phyloP scores from a whole-genome alignment of 306 rosid species.

The Cicer arietinum region DNA sequence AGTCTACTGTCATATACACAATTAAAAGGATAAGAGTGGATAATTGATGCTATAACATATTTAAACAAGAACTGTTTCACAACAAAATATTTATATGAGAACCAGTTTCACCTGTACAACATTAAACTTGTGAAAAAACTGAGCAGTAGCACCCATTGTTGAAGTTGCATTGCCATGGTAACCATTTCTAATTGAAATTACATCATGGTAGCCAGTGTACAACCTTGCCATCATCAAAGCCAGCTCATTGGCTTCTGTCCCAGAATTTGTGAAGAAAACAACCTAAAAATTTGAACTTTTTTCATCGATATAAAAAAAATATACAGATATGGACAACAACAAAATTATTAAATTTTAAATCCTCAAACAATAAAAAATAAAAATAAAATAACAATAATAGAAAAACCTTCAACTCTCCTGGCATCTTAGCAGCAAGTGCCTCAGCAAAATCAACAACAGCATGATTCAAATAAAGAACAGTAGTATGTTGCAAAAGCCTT shows the following conservation, averaged over 20 bases:
- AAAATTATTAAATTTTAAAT: neutral
- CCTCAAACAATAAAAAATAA: neutral
- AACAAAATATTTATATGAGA: slow-evolving; percentile 14
- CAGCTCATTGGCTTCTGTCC: slow-evolving; percentile 61
- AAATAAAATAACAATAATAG: too few relatives aligned
- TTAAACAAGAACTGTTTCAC: slow-evolving; percentile 25
- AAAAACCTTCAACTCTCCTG: slow-evolving; percentile 55
- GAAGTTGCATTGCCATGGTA: slow-evolving; percentile 61
- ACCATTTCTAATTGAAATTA: slow-evolving; percentile 59
- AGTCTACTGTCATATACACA: slow-evolving; percentile 46
- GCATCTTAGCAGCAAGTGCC: slow-evolving; percentile 53
- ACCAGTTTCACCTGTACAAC: slow-evolving; percentile 48
- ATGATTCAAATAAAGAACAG: slow-evolving; percentile 52
- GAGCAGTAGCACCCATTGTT: slow-evolving; percentile 56
- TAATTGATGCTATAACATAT: neutral
- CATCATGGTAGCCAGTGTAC: slow-evolving; percentile 53
- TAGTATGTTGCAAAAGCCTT: slow-evolving; percentile 57
- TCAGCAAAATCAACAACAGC: slow-evolving; percentile 56
- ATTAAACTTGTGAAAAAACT: slow-evolving; percentile 52
- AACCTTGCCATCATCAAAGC: slow-evolving; percentile 58
- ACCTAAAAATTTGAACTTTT: slow-evolving; percentile 24
- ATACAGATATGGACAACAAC: neutral
- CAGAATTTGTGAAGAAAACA: slow-evolving; percentile 61
- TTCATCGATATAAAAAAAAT: neutral
- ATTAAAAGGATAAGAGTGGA: slow-evolving; percentile 2